Conservation (phyloP, 768 basidiomycete species). For the Astraeus odoratus region DNA sequence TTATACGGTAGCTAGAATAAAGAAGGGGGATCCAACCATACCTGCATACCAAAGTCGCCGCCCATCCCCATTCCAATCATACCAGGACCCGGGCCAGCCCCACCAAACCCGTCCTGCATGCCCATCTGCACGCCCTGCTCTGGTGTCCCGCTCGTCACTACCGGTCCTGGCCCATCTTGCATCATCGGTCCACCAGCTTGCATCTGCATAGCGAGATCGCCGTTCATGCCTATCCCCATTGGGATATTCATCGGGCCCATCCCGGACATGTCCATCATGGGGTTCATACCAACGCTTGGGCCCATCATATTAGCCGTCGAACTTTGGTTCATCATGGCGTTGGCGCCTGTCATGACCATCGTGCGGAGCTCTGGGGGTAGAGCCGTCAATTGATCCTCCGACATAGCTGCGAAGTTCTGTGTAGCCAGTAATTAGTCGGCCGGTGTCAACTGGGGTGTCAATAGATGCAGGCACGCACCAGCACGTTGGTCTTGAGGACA, state of each 20-base stretch:
- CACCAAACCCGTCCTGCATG: conserved; percentile 36
- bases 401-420: conserved; percentile 77
- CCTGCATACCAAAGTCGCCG: conserved; percentile 71
- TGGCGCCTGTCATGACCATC: conserved; percentile 82
- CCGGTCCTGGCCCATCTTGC: conserved; percentile 39
- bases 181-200: conserved; percentile 46
- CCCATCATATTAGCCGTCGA: conserved; percentile 52
- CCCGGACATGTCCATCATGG: conserved; percentile 78
- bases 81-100: conserved; percentile 37
- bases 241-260: conserved; percentile 53
- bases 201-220: conserved; percentile 56
- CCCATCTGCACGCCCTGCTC: conserved; percentile 34
- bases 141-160: conserved; percentile 31
- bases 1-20: conserved; percentile 28
- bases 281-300: conserved; percentile 41
- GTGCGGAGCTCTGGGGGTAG: conserved; percentile 77
- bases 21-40: conserved; percentile 31
- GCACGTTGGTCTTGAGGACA: conserved; percentile 75
- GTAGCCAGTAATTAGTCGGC: conserved; percentile 2
- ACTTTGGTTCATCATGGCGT: conserved; percentile 66
- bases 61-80: conserved; percentile 72
- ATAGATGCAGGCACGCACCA: conserved; percentile 52
- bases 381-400: conserved; percentile 70
- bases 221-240: conserved; percentile 54
- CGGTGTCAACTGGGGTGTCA: neutral